Base-by-base conservation (phyloP, 495 filamentous ascomycete genomes). In the Neurospora tetraspora region DNA sequence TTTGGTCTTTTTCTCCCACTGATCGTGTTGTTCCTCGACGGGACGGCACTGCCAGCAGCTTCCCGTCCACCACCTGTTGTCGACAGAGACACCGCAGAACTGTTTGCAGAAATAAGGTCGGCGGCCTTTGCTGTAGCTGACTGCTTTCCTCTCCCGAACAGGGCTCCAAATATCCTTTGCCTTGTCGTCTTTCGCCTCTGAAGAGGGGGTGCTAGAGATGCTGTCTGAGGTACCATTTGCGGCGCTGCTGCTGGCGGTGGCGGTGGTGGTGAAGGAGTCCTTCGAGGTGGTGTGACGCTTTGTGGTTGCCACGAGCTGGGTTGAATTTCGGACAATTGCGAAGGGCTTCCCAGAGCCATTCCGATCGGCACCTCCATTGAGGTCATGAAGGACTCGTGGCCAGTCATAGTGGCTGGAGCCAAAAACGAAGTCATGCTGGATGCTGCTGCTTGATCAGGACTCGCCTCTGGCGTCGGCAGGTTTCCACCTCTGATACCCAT, bases 311-410 rank as follows among this genome's bases (percentile, higher is more conserved):
- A 78, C 3, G 27, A 65, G 27, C 61, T 70, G 42, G 70, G 70
- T 69, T 75, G 68, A 14, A 77, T 72, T 65, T 71, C 65, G 16
- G 72, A 42, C 14, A 68, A 40, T 20, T 71, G 45, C 12, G 76
- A 74, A 70, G 88, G 87, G 73, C 88, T 89, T 61, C 88, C 87
- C 53, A 89, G 79, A 16, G 87, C 88, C 86, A 89, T 87, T 18
- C 88, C 88, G 70, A 89, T 90, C 71, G 75, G 80, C 45, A 77
- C 78, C 72, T 80, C 77, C 36, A 77, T 78, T n/a, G 79, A 74
- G 68, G 71, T 76, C 53, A 83, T 65, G 53, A 65, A 71, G 12
- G 83, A 84, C 37, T 86, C 81, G n/a, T 82, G 81, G 7, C 81
- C 83, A 31, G 76, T 71, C 70, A 82, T 74, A 65, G 53, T 18